Evolutionary conservation across 1,284 basidiomycete genomes (phyloP), one percentile per base, ranked within the genome.

Genomic region (Irpex lacteus): DNA sequence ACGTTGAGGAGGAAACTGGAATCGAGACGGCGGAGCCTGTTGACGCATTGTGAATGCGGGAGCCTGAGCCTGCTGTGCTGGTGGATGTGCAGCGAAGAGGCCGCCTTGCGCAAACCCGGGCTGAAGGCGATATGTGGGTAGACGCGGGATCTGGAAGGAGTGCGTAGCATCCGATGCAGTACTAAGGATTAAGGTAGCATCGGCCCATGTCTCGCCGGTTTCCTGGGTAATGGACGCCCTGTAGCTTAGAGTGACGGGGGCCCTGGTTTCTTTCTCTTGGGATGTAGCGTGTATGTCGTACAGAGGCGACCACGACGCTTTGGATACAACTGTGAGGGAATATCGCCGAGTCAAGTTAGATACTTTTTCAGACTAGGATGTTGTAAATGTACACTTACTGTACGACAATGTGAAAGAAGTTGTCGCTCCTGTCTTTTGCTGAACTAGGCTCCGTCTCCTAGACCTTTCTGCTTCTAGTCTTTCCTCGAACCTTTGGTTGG

Each of bases 151-250:
- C 5, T 56, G 38, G 70, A 70, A 13, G 73, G 63, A 54, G 34
- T 67, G 67, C 5, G 63, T 55, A 6, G 32, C 73, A 7, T 52
- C 40, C 18, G 47, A 36, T 3, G 81, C 78, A 0, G 85, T 86
- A 72, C 82, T 86, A n/a, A 89, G 75, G 1, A 80, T 83, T 32
- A 89, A 76, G 0, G 74, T 67, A 0, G 81, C 60, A 15, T 70
- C 55, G 11, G 68, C 77, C 87, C 87, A 89, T 65, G 86, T 83
- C 69, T 89, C 87, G 7, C 87, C 87, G 0, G 86, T 87, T 64
- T 70, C 74, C 68, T 89, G 87, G 0, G 72, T 74, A 62, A 89
- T 78, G 38, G 76, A 76, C 0, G 86, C 85, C 21, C 83, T 81
- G 68, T 87, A 88, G 66, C 85, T 81, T 1, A 89, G 76, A 0